Evolutionary conservation across 140 eudicot species (phyloP), one percentile per base, ranked within the genome.

Genomic region (Cichorium intybus): DNA sequence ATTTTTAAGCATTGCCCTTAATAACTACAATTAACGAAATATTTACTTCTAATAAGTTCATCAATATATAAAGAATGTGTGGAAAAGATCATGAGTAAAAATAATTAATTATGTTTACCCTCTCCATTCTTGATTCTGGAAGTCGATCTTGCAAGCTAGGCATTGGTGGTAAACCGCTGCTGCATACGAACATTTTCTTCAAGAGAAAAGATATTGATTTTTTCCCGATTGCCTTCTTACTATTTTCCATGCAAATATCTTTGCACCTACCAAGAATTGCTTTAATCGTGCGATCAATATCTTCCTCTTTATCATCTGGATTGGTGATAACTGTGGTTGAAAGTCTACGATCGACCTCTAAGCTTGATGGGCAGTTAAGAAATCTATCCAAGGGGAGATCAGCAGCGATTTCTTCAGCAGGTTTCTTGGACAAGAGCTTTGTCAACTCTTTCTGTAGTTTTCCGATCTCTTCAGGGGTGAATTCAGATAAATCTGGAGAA

Each of bases 301-400:
- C 90, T 48, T 92, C 98, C n/a, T 88, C 95, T 50, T 74, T 76
- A 35, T 80, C 79, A 31, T 75, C 84, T 3, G 95, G 80, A 70
- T 83, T 64, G 12, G 73, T 64, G 70, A 85, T 75, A 33, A 71
- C 80, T 3, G 87, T 62, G 66, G 81, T 77, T 1, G 98, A 85
- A 34, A 77, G 77, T 12, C 89, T 81, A 5, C 98, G 85, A 70
- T 86, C 88, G 6, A 92, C 96, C 60, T 92, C 99, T 79, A 92
- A 83, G 85, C 93, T 92, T 21, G 97, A 92, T 35, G 99, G 99
- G 71, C 99, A 92, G 73, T 92, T 92, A 3, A 92, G 96, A 75
- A 92, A 92, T 85, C 95, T 88, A 50, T 92, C 99, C 70, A 92
- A 67, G 4, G 99, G 99, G 29, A 92, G 84, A 70, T 85, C 91